A percentile compares a stretch with the other conserved stretches of the same genome.
These are phyloP conservation scores for Aphanomyces cochlioides DNA, from an alignment of 352 stramenopile genomes.

Conservation along the genomic window DNA sequence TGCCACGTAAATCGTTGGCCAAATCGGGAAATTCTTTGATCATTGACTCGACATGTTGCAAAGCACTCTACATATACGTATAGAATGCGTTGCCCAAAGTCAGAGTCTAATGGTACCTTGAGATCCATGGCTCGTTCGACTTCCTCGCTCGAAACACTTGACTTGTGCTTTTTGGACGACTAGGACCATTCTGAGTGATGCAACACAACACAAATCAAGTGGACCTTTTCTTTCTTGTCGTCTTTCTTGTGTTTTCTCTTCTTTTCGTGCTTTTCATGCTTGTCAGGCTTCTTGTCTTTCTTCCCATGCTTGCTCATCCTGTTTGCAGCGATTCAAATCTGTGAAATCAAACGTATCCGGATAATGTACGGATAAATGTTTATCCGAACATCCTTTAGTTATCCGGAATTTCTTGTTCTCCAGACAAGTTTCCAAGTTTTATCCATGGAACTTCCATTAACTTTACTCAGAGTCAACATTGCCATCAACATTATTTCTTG, in stretches of 20 bases:
- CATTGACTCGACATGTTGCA: constrained; percentile 50
- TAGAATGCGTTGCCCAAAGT: background rate
- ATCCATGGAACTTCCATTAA: background rate
- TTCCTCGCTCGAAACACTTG: constrained; percentile 9
- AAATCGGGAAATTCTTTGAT: constrained; percentile 65
- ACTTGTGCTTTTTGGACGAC: constrained; percentile 26
- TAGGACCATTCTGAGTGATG: background rate
- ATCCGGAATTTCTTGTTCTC: background rate
- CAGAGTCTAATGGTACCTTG: background rate
- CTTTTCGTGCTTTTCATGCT: constrained; percentile 26
- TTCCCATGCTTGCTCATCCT: constrained; percentile 20
- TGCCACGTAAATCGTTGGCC: constrained; percentile 49
- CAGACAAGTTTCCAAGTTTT: no score
- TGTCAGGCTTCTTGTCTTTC: background rate
- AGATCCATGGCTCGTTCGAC: constrained; percentile 13
- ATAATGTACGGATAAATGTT: background rate
- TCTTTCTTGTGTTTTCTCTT: constrained; percentile 29
- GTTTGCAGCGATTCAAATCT: background rate
- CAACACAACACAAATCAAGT: no score
- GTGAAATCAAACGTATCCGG: background rate
- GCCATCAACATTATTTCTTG: background rate
- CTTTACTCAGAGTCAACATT: no score
- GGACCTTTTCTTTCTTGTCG: constrained; percentile 15
- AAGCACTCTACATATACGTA: constrained; percentile 36
- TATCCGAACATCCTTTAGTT: background rate